Base-by-base conservation (phyloP, 1,284 basidiomycete species). In the Macrocystidia cucumis region DNA sequence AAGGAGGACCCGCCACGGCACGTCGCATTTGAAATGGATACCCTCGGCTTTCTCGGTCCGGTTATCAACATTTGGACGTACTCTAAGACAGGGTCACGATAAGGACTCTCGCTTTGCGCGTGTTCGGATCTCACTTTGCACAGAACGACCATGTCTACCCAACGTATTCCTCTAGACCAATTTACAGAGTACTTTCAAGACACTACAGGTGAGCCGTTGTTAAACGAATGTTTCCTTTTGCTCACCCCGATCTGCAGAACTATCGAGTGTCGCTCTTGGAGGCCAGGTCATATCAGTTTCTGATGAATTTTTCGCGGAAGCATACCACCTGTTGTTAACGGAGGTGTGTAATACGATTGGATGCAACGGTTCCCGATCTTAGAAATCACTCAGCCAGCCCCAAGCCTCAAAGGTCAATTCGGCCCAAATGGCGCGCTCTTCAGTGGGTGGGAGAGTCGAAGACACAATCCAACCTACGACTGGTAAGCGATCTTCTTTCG, bases 261-360 rank as follows among this genome's bases (percentile, higher is more conserved):
- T 98, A 16, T 97, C 95, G 12, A 91, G 86, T 45, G 79, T 82
- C 11, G 80, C 84, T 0, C 66, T 98, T 9, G 95, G 91, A 16
- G 91, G 81, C 8, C 58, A 69, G 38, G 69, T 97, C 42, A 57
- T 86, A 20, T 67, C 73, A 5, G 80, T 86, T 37, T 96, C 91
- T 4, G 95, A 98, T 58, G 92, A 98, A 46, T 98, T 98, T 69
- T 98, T 98, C 52, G 91, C 90, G 7, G 78, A 82, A 45, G 90
- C 88, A 0, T 73, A 65, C 41, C 84, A 96, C 59, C 69, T 98
- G 14, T 71, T 98, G 45, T 76, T 89, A 43, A 79, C 85, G 24
- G 75, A 81, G 59, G 91, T 91, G 44, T 50, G 72, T 52, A 18
- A 13, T 17, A 7, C 13, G 21, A 25, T 17, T 11, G 19, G 31